Percentiles rank a stretch among this genome's conserved stretches.
Conservation (phyloP, 2,329 filamentous ascomycete genomes). For the Apiospora malaysiana region DNA sequence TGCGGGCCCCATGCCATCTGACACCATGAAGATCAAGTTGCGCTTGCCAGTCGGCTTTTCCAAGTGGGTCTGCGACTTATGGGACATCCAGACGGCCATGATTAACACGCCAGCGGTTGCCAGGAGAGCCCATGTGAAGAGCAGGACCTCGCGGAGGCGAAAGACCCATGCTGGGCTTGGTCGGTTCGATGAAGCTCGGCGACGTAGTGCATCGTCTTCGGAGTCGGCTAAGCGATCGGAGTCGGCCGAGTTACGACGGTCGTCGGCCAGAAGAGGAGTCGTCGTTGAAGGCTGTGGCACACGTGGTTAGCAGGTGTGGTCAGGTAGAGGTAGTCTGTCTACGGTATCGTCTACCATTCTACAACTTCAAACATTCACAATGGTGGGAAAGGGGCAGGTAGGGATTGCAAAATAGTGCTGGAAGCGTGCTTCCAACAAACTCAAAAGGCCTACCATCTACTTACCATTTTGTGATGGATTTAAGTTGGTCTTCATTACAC, state of each 20-base stretch:
- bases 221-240: conserved; percentile 31
- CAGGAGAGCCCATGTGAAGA: conserved; percentile 83
- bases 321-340: not conserved
- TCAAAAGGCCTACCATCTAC: not conserved
- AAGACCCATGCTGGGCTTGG: conserved; percentile 36
- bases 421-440: not conserved
- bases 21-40: conserved; percentile 99
- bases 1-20: conserved; percentile 96
- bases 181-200: conserved; percentile 34
- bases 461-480: conserved; percentile 9
- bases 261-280: conserved; percentile 39
- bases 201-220: conserved; percentile 45
- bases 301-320: not conserved
- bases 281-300: conserved; percentile 34
- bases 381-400: not conserved
- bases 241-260: conserved; percentile 31
- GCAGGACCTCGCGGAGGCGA: conserved; percentile 70
- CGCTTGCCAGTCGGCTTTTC: conserved; percentile 68
- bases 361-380: too few relatives aligned
- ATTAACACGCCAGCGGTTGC: conserved; percentile 81
- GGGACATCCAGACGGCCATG: conserved; percentile 78
- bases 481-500: conserved; percentile 7
- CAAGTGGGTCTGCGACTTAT: conserved; percentile 61
- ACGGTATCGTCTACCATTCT: not conserved
- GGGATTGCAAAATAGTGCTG: not conserved